phyloP scores from a whole-genome alignment of 2,329 filamentous ascomycete genomes.

The Diaporthe sp. region DNA sequence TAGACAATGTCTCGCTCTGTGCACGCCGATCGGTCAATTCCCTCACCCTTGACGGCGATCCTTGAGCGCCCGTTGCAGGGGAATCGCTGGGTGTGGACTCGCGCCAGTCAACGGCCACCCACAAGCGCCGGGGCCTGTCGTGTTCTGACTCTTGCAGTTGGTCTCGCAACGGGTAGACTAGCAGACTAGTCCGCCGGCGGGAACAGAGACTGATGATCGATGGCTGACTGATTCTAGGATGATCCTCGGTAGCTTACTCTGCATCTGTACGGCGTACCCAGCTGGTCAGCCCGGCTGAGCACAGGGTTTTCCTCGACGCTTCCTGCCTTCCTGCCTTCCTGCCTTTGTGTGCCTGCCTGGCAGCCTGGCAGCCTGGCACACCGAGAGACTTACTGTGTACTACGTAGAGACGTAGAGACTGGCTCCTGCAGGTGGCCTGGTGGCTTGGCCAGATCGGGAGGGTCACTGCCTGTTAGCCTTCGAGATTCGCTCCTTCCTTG shows the following conservation, averaged over 20 bases:
- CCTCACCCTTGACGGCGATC: slow-evolving; percentile 36
- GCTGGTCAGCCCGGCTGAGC: slow-evolving; percentile 11
- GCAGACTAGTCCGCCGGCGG: not conserved
- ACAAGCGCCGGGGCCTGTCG: slow-evolving; percentile 27
- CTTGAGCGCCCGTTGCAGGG: slow-evolving; percentile 1
- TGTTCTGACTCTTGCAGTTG: slow-evolving; percentile 32
- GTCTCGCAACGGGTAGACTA: slow-evolving; percentile 32
- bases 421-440: slow-evolving; percentile 17
- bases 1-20: slow-evolving; percentile 53
- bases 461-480: not conserved
- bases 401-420: not conserved
- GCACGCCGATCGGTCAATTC: slow-evolving; percentile 51
- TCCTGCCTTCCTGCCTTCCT: not conserved
- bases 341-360: not conserved
- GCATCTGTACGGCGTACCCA: not conserved
- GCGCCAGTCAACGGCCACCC: slow-evolving; percentile 32
- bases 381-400: not conserved
- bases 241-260: not conserved
- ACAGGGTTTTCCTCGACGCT: not conserved
- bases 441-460: slow-evolving; percentile 1
- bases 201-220: slow-evolving; percentile 28
- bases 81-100: slow-evolving; percentile 12
- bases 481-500: not conserved
- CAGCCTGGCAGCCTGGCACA: not conserved
- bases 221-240: slow-evolving; percentile 33